A percentile compares a stretch with the other conserved stretches of the same genome.
phyloP scores from a whole-genome alignment of 495 filamentous ascomycete genomes.

The Penicillium chermesinum region DNA sequence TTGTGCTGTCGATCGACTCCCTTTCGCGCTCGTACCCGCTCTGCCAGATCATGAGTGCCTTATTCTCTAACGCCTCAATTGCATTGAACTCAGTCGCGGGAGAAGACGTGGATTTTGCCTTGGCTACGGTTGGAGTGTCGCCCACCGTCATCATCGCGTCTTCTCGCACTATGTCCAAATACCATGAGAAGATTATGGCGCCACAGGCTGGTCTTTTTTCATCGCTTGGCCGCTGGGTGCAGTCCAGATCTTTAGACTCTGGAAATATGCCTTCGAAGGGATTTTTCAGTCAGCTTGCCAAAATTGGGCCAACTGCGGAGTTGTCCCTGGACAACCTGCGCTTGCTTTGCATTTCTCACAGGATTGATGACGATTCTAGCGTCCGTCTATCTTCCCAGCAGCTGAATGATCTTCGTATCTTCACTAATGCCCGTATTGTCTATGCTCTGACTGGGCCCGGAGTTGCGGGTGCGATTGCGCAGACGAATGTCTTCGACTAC shows the following conservation, averaged over 20 bases:
- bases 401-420: slow-evolving; percentile 73
- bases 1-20: slow-evolving; percentile 84
- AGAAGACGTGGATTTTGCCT: slow-evolving; percentile 58
- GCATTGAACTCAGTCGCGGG: slow-evolving; percentile 86
- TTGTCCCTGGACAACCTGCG: slow-evolving; percentile 68
- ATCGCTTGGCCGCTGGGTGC: slow-evolving; percentile 61
- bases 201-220: slow-evolving; percentile 48
- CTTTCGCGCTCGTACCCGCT: slow-evolving; percentile 76
- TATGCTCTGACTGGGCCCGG: slow-evolving; percentile 79
- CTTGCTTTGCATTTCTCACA: slow-evolving; percentile 38
- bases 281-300: slow-evolving; percentile 38
- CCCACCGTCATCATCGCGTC: slow-evolving; percentile 83
- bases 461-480: slow-evolving; percentile 78
- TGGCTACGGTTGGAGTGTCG: slow-evolving; percentile 65
- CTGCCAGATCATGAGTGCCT: slow-evolving; percentile 71
- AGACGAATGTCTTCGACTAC: slow-evolving; percentile 88
- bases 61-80: slow-evolving; percentile 77
- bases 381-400: slow-evolving; percentile 55
- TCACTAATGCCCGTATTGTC: slow-evolving; percentile 72
- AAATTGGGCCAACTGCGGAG: slow-evolving; percentile 59
- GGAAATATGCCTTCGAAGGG: slow-evolving; percentile 59
- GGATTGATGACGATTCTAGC: slow-evolving; percentile 27
- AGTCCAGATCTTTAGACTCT: slow-evolving; percentile 59
- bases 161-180: slow-evolving; percentile 62
- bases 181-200: slow-evolving; percentile 53